Base-by-base conservation (phyloP, 495 filamentous ascomycete species). In the Neurospora sp. region DNA sequence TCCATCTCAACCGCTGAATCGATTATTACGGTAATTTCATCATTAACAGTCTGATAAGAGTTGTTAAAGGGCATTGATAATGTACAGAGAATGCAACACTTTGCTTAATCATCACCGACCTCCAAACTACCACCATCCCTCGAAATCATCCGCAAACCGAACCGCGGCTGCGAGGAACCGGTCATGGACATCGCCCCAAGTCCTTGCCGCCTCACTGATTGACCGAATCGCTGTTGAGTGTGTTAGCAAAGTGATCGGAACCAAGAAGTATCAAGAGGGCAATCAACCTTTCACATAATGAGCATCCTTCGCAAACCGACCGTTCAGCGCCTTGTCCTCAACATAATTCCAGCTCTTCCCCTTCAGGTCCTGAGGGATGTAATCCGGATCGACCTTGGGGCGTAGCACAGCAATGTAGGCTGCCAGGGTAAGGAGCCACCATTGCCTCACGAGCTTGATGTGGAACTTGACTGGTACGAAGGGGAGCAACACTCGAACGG, bases 361-460 rank as follows among this genome's bases (percentile, higher is more conserved):
- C 31, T 86, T 81, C 8, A 90, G 73, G 44, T 93, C 88, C 68
- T 86, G 88, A 1, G 88, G 83, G 68, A 97, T 88, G 16, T 85
- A 79, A 71, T 91, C 89, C 16, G 90, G 83, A 27, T 90, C 83
- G 39, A 97, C 88, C 70, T 87, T 83, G 3, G 93, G 94, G 16
- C 94, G 85, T 18, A 92, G 76, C 79, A 93, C 91, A 0, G 88
- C 83, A 39, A 96, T 88, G 74, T 96, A 98, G 3, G 94, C 88
- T 0, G 90, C 85, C 39, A 97, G 77, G 0, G 91, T 89, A 48
- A 96, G 85, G 5, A 98, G 82, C 94, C 93, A 97, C 92, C 96
- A 97, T 78, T 95, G 91, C 20, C 89, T 86, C 9, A 97, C 87
- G 20, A 98, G 82, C 20, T 83, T 83, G 44, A 93, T 78, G 74